phyloP scores from a whole-genome alignment of 768 basidiomycete genomes.

The Hirschioporus abietinus region DNA sequence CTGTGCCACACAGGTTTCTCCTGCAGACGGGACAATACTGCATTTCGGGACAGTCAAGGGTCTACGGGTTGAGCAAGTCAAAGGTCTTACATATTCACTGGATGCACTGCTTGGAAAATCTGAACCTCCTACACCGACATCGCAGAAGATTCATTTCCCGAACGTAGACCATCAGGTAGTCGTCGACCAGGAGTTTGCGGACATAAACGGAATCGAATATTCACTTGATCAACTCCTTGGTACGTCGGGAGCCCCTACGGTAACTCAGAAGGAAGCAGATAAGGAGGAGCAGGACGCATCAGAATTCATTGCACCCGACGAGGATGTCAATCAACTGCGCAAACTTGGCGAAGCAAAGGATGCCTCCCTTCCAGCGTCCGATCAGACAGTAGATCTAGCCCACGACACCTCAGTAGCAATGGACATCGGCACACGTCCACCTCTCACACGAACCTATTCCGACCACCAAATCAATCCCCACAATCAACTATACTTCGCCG shows the following conservation, averaged over 20 bases:
- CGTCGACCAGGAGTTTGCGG: constrained; percentile 86
- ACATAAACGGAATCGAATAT: constrained; percentile 96
- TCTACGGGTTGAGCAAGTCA: constrained; percentile 88
- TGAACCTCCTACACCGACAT: constrained; percentile 33
- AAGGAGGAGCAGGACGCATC: constrained; percentile 2
- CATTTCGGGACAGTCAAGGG: constrained; percentile 84
- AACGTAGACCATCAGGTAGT: constrained; percentile 57
- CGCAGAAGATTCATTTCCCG: constrained; percentile 36
- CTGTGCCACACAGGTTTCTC: constrained; percentile 59
- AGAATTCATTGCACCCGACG: constrained; percentile 7
- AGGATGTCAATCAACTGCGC: constrained; percentile 27
- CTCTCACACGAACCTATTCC: constrained; percentile 34
- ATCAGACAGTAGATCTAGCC: constrained; percentile 42
- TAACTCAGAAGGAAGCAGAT: background rate
- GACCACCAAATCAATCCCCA: constrained; percentile 58
- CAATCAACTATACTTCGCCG: constrained; percentile 85
- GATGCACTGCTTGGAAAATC: constrained; percentile 85
- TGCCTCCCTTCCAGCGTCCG: constrained; percentile 64
- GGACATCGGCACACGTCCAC: constrained; percentile 56
- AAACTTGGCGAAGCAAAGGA: constrained; percentile 70
- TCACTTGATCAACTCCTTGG: constrained; percentile 89
- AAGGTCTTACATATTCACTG: constrained; percentile 95
- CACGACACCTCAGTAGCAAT: constrained; percentile 70
- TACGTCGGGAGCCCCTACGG: constrained; percentile 26
- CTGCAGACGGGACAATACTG: constrained; percentile 88